A percentile compares a stretch with the other conserved stretches of the same genome.
phyloP scores from a whole-genome alignment of 805 yeast genomes.

The Monosporozyma siamensis region DNA sequence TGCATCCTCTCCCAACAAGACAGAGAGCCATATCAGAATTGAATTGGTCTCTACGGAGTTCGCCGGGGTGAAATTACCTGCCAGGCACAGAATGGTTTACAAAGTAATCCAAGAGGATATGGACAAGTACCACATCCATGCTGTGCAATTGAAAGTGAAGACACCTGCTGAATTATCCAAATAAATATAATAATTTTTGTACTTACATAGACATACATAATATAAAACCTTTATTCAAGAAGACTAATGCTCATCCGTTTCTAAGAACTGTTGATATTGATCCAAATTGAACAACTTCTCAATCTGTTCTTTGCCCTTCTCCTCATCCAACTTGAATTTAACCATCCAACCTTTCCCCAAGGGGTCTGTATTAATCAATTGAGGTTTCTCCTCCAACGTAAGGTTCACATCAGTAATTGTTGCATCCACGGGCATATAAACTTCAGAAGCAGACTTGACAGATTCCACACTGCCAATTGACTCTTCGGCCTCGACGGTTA shows the following conservation, averaged over 20 bases:
- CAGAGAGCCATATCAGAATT: slow-evolving; percentile 71
- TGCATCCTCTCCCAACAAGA: slow-evolving; percentile 57
- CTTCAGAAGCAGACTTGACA: slow-evolving; percentile 89
- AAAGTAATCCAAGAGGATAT: slow-evolving; percentile 62
- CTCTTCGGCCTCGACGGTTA: slow-evolving; percentile 58
- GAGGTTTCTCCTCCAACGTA: slow-evolving; percentile 58
- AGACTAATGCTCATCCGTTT: slow-evolving; percentile 36
- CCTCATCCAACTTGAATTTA: slow-evolving; percentile 52
- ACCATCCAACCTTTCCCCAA: slow-evolving; percentile 93
- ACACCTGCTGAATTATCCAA: slow-evolving; percentile 45
- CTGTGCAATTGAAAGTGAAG: slow-evolving; percentile 75
- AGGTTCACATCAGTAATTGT: slow-evolving; percentile 64
- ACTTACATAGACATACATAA: slow-evolving; percentile 1
- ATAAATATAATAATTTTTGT: neutral
- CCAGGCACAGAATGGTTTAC: slow-evolving; percentile 73
- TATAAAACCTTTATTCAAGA: neutral
- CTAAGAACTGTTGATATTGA: slow-evolving; percentile 48
- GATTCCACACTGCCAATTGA: slow-evolving; percentile 88
- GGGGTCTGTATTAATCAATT: slow-evolving; percentile 77
- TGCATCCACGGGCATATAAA: slow-evolving; percentile 81
- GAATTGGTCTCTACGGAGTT: slow-evolving; percentile 57
- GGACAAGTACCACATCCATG: slow-evolving; percentile 65
- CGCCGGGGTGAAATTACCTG: slow-evolving; percentile 53
- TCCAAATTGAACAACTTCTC: slow-evolving; percentile 46
- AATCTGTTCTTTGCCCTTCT: slow-evolving; percentile 33